Percentiles rank a stretch among this genome's conserved stretches.
phyloP scores from a whole-genome alignment of 2,329 filamentous ascomycete species.

The Trichoderma guizhouense region DNA sequence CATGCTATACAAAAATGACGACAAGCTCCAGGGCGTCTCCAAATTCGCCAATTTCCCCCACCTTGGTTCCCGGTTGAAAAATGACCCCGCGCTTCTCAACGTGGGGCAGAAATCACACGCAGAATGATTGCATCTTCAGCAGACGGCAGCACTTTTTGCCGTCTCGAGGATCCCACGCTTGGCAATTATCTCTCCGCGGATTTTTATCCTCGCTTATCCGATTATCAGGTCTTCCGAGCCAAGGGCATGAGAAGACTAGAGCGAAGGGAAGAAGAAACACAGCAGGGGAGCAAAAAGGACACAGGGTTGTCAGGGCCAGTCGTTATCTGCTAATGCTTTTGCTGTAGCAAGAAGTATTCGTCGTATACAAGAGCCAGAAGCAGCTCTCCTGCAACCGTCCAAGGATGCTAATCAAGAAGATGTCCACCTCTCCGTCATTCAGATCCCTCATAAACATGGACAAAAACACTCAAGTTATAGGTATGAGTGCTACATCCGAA shows the following conservation, averaged over 20 bases:
- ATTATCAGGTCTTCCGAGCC: neutral
- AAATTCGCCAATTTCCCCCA: neutral
- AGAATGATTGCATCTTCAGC: neutral
- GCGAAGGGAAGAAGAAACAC: neutral
- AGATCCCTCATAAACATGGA: neutral
- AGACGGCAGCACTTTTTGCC: neutral
- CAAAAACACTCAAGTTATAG: neutral
- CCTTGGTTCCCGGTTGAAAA: neutral
- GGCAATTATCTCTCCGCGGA: neutral
- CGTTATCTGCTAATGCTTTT: neutral
- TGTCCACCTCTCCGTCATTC: neutral
- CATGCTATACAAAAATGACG: neutral
- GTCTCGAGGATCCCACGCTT: neutral
- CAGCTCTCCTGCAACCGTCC: neutral
- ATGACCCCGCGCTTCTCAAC: conserved; percentile 8
- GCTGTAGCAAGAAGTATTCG: neutral
- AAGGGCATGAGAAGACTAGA: neutral
- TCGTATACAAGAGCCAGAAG: neutral
- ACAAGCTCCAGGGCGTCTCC: neutral
- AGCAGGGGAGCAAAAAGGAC: neutral
- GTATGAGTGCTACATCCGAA: neutral
- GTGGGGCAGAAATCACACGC: neutral
- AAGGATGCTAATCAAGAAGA: neutral
- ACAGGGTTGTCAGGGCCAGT: neutral
- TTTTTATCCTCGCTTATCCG: neutral